Evolutionary conservation across 2,329 filamentous ascomycete genomes (phyloP).

Genomic region (Hypoxylon sp.): DNA sequence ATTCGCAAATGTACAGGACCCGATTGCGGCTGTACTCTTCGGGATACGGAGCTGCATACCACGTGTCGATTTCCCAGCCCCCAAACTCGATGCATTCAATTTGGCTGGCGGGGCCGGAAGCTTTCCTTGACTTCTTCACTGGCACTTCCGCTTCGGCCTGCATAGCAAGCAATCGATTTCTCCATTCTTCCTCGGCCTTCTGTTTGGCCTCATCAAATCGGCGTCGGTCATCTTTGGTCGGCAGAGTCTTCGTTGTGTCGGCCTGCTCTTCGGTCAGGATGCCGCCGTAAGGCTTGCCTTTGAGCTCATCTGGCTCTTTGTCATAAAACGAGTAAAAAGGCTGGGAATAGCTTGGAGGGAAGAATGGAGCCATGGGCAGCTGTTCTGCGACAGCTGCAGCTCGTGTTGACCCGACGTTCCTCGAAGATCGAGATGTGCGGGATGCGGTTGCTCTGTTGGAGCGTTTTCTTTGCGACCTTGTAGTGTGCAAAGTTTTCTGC

Average conservation of each 20-base stretch:
- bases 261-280: constrained; percentile 91
- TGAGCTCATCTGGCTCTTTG: constrained; percentile 88
- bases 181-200: constrained; percentile 93
- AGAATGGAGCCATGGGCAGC: constrained; percentile 69
- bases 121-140: constrained; percentile 78
- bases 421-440: constrained; percentile 52
- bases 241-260: constrained; percentile 90
- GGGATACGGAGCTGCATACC: constrained; percentile 98
- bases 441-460: constrained; percentile 55
- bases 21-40: constrained; percentile 98
- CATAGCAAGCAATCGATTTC: constrained; percentile 71
- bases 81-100: constrained; percentile 99
- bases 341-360: constrained; percentile 75
- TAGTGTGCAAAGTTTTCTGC: constrained; percentile 71
- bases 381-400: constrained; percentile 55
- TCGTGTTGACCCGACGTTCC: constrained; percentile 50
- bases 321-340: constrained; percentile 92
- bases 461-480: constrained; percentile 71
- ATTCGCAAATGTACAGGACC: constrained; percentile 98
- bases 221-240: constrained; percentile 82
- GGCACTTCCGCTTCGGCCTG: constrained; percentile 76
- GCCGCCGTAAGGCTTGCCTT: constrained; percentile 94
- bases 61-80: constrained; percentile 97
- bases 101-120: constrained; percentile 89
- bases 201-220: constrained; percentile 92